Evolutionary conservation across 2,329 filamentous ascomycete genomes (phyloP).

Genomic region (Diaporthe capsici): DNA sequence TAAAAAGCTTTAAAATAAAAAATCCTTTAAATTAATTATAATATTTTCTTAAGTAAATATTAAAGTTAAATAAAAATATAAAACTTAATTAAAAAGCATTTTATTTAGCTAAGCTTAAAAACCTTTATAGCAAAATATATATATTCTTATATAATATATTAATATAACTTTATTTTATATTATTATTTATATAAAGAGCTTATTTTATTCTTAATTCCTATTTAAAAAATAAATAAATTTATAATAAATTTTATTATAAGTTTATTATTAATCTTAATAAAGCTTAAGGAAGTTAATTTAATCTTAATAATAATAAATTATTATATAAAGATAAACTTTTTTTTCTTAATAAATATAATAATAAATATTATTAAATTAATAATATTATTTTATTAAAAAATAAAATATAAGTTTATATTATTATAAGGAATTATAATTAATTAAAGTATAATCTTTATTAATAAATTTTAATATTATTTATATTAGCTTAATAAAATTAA

Average conservation of each 20-base stretch:
- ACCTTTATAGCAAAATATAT: neutral
- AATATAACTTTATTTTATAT: neutral
- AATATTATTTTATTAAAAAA: too few relatives aligned
- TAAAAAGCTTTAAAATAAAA: neutral
- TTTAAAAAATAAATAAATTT: neutral
- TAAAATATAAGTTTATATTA: too few relatives aligned
- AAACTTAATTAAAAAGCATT: neutral
- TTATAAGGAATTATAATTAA: neutral
- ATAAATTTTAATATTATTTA: neutral
- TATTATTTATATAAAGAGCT: neutral
- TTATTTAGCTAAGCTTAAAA: neutral
- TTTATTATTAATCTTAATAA: neutral
- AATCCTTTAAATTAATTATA: neutral
- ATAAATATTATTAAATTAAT: neutral
- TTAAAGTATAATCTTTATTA: neutral
- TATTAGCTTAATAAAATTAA: neutral
- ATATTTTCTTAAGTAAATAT: neutral
- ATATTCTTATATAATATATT: neutral
- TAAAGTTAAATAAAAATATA: neutral
- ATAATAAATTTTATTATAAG: neutral
- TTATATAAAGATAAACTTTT: neutral
- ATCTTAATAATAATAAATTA: neutral
- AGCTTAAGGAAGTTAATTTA: neutral
- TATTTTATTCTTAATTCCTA: neutral
- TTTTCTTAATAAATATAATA: neutral